A percentile compares a stretch with the other conserved stretches of the same genome.
Conservation (phyloP, 495 filamentous ascomycete genomes). For the Aspergillus bertholletiae region DNA sequence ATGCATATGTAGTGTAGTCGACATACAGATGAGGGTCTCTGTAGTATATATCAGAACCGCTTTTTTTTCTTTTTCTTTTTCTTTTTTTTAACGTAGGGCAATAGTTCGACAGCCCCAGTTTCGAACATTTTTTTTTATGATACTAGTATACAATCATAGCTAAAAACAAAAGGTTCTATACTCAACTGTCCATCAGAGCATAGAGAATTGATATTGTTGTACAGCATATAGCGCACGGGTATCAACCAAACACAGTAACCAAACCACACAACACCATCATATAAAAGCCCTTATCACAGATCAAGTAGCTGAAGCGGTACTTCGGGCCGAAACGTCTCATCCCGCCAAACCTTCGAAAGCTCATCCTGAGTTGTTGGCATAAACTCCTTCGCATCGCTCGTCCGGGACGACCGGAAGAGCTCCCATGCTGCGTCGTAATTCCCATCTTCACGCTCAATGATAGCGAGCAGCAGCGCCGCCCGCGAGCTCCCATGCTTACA, state of each 20-base stretch:
- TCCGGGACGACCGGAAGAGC: not conserved
- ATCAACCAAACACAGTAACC: not conserved
- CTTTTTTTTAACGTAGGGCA: no score
- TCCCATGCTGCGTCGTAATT: not conserved
- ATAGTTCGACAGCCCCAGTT: no score
- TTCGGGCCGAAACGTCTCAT: not conserved
- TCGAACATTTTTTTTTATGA: no score
- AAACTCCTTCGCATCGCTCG: not conserved
- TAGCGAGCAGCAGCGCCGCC: slow-evolving; percentile 19
- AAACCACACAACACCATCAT: not conserved
- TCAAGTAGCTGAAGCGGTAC: not conserved
- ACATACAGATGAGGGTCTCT: no score
- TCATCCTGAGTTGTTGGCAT: no score
- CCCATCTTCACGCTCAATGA: slow-evolving; percentile 23
- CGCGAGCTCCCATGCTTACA: not conserved
- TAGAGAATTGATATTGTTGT: not conserved
- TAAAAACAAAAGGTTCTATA: no score
- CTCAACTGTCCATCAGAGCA: not conserved
- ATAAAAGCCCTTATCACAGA: not conserved
- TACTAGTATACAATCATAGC: no score
- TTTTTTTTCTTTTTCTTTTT: no score
- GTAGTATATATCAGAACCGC: no score
- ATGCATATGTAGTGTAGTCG: no score
- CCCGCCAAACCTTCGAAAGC: not conserved
- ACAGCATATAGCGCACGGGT: not conserved